Conservation (phyloP, 106 monocot genomes). For the Triglochin maritima region DNA sequence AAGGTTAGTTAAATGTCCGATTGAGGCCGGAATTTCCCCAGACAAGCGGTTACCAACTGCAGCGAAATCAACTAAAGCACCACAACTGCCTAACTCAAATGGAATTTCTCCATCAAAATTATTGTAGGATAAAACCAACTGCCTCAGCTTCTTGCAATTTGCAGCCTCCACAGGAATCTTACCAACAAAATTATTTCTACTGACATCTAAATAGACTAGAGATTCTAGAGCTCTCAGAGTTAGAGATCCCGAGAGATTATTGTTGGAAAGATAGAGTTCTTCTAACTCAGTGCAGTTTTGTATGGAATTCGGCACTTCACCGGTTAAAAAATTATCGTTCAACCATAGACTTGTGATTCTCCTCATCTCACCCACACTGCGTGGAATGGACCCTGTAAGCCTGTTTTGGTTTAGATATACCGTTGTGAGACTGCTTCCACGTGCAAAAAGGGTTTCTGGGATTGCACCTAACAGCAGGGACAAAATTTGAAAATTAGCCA, state of each 20-base stretch:
- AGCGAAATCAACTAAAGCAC: not conserved
- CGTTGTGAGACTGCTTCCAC: not conserved
- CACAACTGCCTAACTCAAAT: not conserved
- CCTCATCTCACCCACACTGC: conserved; percentile 33
- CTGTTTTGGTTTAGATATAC: conserved; percentile 1
- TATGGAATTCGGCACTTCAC: conserved; percentile 49
- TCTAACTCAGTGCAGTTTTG: conserved; percentile 42
- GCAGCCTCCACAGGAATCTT: not conserved
- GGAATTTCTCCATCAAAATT: conserved; percentile 7
- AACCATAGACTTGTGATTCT: conserved; percentile 25
- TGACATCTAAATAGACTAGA: conserved; percentile 23
- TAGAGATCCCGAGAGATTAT: conserved; percentile 45
- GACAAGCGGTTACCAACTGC: conserved; percentile 32
- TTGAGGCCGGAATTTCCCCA: conserved; percentile 44
- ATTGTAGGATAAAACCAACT: conserved; percentile 6
- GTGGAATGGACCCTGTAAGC: conserved; percentile 7
- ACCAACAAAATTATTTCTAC: conserved; percentile 5
- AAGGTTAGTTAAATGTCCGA: conserved; percentile 3
- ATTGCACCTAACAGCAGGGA: conserved; percentile 33
- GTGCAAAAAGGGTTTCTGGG: conserved; percentile 23
- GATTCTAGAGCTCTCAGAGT: conserved; percentile 29
- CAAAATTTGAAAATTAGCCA: too few relatives aligned
- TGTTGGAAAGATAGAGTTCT: conserved; percentile 47
- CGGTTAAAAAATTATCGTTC: conserved; percentile 40
- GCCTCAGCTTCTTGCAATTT: not conserved